Base-by-base conservation (phyloP, 257 asterid species). In the Prunella vulgaris region DNA sequence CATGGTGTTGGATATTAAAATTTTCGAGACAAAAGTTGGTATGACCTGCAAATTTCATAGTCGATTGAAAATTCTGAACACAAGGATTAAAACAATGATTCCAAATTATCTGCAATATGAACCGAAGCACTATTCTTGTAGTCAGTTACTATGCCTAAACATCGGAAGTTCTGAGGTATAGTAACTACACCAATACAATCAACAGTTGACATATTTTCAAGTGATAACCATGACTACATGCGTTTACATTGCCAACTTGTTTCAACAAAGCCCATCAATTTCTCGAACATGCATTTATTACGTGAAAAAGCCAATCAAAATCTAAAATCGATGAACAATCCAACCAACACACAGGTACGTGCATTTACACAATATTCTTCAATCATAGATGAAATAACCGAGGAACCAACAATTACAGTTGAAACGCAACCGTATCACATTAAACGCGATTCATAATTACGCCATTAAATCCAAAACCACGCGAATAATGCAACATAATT, bases 1-100 rank as follows among this genome's bases (percentile, higher is more conserved):
- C 84, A 81, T 81, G 40, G 72, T 56, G 20, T 64, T 69, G 58
- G 12, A 64, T 28, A 33, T 22, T 51, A 30, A 67, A 37, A 30
- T 42, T 69, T 30, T 59, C 73, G 60, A 68, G 60, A 58, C 65
- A 68, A 59, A 52, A 60, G 40, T 27, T 17, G 48, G 67, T 49
- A 70, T 38, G 60, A 30, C 20, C 67, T 21, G 73, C 72, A 33
- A 60, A 27, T 32, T 37, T 44, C 21, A 48, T 35, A 0, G 20
- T 57, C 40, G 49, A 9, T 42, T 10, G 15, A 9, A 46, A 38
- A 28, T 56, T 67, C 42, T 35, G 12, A 35, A 35, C 52, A 33
- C 42, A 64, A 65, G 46, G 44, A 52, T 64, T 48, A 60, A 56
- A 35, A 32, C 42, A 38, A 67, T 58, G 46, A 64, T 56, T 56